Evolutionary conservation across 2,329 filamentous ascomycete genomes (phyloP).

Genomic region (Chaetomiaceae sp.): DNA sequence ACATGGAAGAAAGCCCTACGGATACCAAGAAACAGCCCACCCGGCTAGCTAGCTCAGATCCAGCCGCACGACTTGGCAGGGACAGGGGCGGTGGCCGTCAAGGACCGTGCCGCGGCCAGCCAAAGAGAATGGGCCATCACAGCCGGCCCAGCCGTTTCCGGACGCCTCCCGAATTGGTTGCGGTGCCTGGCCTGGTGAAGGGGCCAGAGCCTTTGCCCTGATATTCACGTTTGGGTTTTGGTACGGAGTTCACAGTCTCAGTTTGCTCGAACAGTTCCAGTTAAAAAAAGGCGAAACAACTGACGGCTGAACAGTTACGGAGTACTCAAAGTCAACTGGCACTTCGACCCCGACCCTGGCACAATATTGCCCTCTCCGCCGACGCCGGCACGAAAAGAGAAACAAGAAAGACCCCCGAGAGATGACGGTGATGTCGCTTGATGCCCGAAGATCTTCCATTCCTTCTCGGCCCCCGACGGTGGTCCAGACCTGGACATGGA

Average conservation of each 20-base stretch:
- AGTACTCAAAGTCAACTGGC: too few species aligned
- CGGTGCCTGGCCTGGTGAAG: background rate
- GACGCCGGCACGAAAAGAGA: background rate
- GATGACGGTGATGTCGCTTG: background rate
- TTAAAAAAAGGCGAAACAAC: background rate
- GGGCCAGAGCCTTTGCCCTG: too few species aligned
- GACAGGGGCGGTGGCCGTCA: constrained; percentile 1
- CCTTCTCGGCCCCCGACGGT: background rate
- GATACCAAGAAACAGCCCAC: background rate
- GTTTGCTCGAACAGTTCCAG: background rate
- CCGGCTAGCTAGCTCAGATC: background rate
- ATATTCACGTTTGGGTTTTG: background rate
- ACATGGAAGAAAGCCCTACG: too few species aligned
- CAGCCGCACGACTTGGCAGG: constrained; percentile 17
- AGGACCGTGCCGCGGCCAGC: constrained; percentile 6
- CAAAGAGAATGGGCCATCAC: background rate
- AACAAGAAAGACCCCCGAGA: background rate
- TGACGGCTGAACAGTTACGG: too few species aligned
- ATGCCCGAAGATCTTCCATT: constrained; percentile 1
- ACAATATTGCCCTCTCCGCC: background rate
- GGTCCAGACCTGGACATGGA: background rate
- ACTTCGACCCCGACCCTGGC: background rate
- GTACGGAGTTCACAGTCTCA: background rate
- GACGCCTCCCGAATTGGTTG: background rate
- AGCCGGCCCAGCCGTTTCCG: constrained; percentile 5